Conservation (phyloP, 2,329 filamentous ascomycete species). For the Penicillium sp. region DNA sequence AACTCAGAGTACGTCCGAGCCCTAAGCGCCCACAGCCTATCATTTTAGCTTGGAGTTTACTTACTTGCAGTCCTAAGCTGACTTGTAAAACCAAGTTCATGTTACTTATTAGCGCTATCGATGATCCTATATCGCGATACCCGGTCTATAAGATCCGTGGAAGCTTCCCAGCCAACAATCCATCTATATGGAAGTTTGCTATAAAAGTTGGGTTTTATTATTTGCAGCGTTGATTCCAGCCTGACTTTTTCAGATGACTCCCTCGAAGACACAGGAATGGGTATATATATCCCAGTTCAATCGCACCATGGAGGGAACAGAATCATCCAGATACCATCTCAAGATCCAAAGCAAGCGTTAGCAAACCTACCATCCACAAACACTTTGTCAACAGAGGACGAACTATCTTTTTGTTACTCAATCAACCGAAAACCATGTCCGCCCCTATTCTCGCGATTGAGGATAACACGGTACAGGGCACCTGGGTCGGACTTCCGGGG, state of each 20-base stretch:
- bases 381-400: background rate
- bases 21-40: conserved; percentile 4
- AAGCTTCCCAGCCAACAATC: conserved; percentile 1
- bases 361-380: background rate
- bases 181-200: background rate
- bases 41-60: background rate
- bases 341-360: background rate
- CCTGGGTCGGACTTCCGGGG: background rate
- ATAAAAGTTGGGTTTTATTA: background rate
- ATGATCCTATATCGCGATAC: background rate
- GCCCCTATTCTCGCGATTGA: too few relatives aligned
- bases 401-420: background rate
- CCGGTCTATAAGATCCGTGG: conserved; percentile 3
- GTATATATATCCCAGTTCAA: background rate
- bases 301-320: background rate
- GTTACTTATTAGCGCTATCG: background rate
- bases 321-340: background rate
- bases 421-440: background rate
- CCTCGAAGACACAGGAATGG: background rate
- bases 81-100: background rate
- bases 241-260: background rate
- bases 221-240: conserved; percentile 2
- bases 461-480: background rate
- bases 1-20: background rate
- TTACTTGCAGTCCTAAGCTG: background rate